A percentile compares a stretch with the other conserved stretches of the same genome.
These are phyloP conservation scores for Anaeramoeba ignava DNA, from an alignment of 78 protist genomes.

Conservation along the genomic window DNA sequence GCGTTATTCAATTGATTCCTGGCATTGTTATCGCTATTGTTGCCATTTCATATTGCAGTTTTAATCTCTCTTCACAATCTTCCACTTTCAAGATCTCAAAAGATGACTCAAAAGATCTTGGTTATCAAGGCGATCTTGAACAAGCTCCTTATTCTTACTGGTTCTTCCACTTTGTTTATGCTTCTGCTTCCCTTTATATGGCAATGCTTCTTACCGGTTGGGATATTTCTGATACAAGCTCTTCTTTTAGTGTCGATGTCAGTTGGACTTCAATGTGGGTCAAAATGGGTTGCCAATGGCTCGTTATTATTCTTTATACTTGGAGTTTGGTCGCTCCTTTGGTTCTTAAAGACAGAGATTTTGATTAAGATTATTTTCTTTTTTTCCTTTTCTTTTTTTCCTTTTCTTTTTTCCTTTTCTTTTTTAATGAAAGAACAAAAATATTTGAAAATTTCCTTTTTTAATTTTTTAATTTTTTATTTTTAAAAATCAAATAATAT, in stretches of 20 bases:
- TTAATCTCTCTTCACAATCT: background rate
- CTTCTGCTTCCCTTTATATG: conserved; percentile 10
- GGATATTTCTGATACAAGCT: background rate
- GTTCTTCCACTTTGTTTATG: conserved; percentile 20
- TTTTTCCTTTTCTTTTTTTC: too few species aligned
- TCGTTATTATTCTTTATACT: conserved; percentile 3
- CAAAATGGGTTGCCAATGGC: conserved; percentile 19
- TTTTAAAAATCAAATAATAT: too few species aligned
- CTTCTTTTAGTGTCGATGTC: background rate
- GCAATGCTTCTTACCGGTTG: conserved; percentile 22
- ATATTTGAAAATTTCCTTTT: too few species aligned
- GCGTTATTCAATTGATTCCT: background rate
- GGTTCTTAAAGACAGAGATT: conserved; percentile 16
- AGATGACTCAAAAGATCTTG: background rate
- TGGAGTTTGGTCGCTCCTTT: conserved; percentile 24
- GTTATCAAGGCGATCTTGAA: background rate
- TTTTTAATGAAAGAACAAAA: too few species aligned
- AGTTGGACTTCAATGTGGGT: conserved; percentile 1
- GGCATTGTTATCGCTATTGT: background rate
- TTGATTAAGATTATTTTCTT: too few species aligned
- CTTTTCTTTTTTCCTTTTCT: too few species aligned
- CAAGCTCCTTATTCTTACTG: background rate
- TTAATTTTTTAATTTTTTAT: too few species aligned
- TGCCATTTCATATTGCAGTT: background rate
- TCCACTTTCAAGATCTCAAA: background rate